Conservation (phyloP, 1,284 basidiomycete species). For the Boletus sp. region DNA sequence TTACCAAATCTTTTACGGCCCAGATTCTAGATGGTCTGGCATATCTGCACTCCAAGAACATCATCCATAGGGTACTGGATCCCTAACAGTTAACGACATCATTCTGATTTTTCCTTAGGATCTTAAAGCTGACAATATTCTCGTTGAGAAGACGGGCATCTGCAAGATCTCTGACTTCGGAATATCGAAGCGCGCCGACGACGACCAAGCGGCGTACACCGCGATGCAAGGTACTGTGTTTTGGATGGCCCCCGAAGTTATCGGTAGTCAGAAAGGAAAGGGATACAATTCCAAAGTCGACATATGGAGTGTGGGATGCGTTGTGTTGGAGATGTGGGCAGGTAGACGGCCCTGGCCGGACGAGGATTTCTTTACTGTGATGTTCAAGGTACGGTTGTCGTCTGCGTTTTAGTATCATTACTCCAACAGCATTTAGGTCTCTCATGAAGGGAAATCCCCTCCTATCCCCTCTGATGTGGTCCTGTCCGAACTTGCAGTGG, state of each 20-base stretch:
- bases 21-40: constrained; percentile 92
- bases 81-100: background rate
- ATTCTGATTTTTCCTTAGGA: constrained; percentile 51
- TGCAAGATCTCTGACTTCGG: constrained; percentile 99
- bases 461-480: constrained; percentile 84
- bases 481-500: constrained; percentile 72
- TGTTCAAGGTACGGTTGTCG: constrained; percentile 74
- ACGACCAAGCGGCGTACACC: constrained; percentile 80
- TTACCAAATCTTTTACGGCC: constrained; percentile 88
- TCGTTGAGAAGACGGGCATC: constrained; percentile 88
- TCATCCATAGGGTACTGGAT: constrained; percentile 79
- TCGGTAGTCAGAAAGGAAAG: constrained; percentile 71
- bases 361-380: constrained; percentile 86
- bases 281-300: constrained; percentile 96
- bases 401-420: background rate
- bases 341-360: constrained; percentile 92
- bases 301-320: constrained; percentile 97
- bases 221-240: constrained; percentile 97
- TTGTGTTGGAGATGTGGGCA: constrained; percentile 97
- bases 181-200: constrained; percentile 86
- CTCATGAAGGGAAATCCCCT: constrained; percentile 78
- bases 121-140: constrained; percentile 96
- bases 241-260: constrained; percentile 99
- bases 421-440: constrained; percentile 50
- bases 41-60: constrained; percentile 89